These are phyloP conservation scores for Boletellus deceptivus DNA, from an alignment of 1,284 basidiomycete species.

Conservation along the genomic window DNA sequence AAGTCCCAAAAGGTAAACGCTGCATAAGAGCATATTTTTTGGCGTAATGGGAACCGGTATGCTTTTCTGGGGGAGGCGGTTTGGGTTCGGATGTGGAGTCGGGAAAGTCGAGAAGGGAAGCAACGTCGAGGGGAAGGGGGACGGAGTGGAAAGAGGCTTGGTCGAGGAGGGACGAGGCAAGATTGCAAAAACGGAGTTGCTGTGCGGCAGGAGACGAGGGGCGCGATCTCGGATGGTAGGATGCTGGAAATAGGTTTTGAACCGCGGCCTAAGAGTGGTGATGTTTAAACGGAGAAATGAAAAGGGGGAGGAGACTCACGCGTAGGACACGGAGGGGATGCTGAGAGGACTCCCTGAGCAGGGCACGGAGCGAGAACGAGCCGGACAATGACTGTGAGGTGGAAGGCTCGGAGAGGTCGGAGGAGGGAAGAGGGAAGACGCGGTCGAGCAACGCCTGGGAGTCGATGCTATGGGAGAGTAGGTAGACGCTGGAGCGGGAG, in stretches of 20 bases:
- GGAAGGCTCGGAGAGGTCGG: slow-evolving; percentile 36
- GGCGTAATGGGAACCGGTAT: slow-evolving; percentile 24
- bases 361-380: slow-evolving; percentile 58
- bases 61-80: slow-evolving; percentile 23
- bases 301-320: slow-evolving; percentile 35
- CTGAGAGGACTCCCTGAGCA: slow-evolving; percentile 54
- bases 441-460: slow-evolving; percentile 76
- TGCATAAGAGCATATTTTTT: slow-evolving; percentile 74
- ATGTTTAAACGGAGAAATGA: slow-evolving; percentile 7
- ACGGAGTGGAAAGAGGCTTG: slow-evolving; percentile 56
- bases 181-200: slow-evolving; percentile 69
- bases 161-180: slow-evolving; percentile 67
- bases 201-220: slow-evolving; percentile 61
- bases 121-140: slow-evolving; percentile 44
- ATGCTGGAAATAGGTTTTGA: slow-evolving; percentile 62
- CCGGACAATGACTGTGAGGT: slow-evolving; percentile 33
- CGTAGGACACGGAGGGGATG: slow-evolving; percentile 53
- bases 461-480: slow-evolving; percentile 52
- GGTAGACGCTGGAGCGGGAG: slow-evolving; percentile 5
- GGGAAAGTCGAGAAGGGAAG: slow-evolving; percentile 38
- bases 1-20: slow-evolving; percentile 68
- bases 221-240: slow-evolving; percentile 59
- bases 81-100: slow-evolving; percentile 28
- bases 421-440: slow-evolving; percentile 57
- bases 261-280: slow-evolving; percentile 51